A percentile compares a stretch with the other conserved stretches of the same genome.
These are phyloP conservation scores for Podochytrium sp. DNA, from an alignment of 192 early-diverging fungal genomes.

Conservation along the genomic window DNA sequence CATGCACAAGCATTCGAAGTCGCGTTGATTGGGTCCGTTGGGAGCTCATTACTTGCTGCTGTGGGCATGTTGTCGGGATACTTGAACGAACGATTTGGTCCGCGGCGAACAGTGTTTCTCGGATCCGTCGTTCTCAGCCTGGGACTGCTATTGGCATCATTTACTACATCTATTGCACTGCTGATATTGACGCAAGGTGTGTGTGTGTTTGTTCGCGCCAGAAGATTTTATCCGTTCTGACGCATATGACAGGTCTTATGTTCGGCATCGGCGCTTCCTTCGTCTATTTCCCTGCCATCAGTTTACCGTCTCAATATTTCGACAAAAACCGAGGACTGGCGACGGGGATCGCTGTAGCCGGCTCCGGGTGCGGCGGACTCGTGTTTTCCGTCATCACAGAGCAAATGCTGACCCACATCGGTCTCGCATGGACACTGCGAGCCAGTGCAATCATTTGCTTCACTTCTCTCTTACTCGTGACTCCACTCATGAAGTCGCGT, in stretches of 20 bases:
- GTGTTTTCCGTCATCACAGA: slow-evolving; percentile 65
- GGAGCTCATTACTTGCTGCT: background rate
- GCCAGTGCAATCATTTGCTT: slow-evolving; percentile 56
- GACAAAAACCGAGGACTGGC: slow-evolving; percentile 66
- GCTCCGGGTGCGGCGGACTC: slow-evolving; percentile 72
- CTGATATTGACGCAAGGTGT: slow-evolving; percentile 23
- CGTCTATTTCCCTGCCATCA: slow-evolving; percentile 66
- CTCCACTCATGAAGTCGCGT: slow-evolving; percentile 9
- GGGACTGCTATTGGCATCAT: slow-evolving; percentile 3
- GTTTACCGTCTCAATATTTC: slow-evolving; percentile 74
- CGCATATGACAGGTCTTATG: slow-evolving; percentile 70
- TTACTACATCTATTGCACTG: slow-evolving; percentile 11
- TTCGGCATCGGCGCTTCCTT: slow-evolving; percentile 74
- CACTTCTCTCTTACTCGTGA: background rate
- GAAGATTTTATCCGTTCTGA: too few species aligned
- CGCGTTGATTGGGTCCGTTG: slow-evolving; percentile 4
- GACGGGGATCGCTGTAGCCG: slow-evolving; percentile 73
- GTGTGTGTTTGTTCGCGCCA: too few species aligned
- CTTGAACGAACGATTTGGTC: slow-evolving; percentile 55
- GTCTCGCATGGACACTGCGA: slow-evolving; percentile 71
- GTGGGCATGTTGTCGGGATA: slow-evolving; percentile 14
- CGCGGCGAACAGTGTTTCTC: slow-evolving; percentile 44
- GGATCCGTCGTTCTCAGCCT: slow-evolving; percentile 53
- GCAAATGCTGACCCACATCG: slow-evolving; percentile 61
- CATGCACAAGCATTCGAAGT: background rate